Evolutionary conservation across 768 basidiomycete genomes (phyloP), one percentile per base, ranked within the genome.

Genomic region (Xerocomus potaroensis): DNA sequence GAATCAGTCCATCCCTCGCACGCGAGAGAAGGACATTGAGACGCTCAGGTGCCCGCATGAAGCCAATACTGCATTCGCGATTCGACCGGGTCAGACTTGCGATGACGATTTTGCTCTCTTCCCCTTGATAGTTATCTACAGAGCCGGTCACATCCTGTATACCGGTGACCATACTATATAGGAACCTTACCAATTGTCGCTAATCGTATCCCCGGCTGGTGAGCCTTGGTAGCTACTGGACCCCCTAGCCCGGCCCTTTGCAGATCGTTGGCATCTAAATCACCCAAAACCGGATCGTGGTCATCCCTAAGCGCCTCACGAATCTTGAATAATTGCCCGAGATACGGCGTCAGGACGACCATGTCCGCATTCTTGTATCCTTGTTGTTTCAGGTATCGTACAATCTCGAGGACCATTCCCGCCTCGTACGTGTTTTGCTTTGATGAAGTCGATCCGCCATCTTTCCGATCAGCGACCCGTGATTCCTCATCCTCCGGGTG

Each of bases 51-150:
- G 84, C 73, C 34, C 58, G 68, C 84, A 87, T 85, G 64, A 87
- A 87, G 0, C 86, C 85, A 21, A 87, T 87, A 51, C 74, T 76
- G 42, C 73, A 61, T 0, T 64, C 52, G 0, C 66, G 14, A 50
- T 87, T 86, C 56, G 83, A 84, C 31, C 85, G 64, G 0, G 81
- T 83, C 19, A 87, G 59, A 12, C 76, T 79, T 18, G 72, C 70
- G 16, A 87, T 71, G 34, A 87, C 80, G 31, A 87, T 80, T 24
- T 86, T 73, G 32, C 80, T 80, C 59, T 87, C 84, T 55, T 87
- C 85, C 9, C 84, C 84, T 55, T 87, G 84, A 51, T 85, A 87
- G 54, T 87, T 87, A 50, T 87, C 85, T 86, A 45, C 12, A 22
- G 5, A 23, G 14, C 16, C 9, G 16, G 42, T 53, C 23, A 37